Evolutionary conservation across 148 eudicot species (phyloP).

Genomic region (Spergularia marina): DNA sequence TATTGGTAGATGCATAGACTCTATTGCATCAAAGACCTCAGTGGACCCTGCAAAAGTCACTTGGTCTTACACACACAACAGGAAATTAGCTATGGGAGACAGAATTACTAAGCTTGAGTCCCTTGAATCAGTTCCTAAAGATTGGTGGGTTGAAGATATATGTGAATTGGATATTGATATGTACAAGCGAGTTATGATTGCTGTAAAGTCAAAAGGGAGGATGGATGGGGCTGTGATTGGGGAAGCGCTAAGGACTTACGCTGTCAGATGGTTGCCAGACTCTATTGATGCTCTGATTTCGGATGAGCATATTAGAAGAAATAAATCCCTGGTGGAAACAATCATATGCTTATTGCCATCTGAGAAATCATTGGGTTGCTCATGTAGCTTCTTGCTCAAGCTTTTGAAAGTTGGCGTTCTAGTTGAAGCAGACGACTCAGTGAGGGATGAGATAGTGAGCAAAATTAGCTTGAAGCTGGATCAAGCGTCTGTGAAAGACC

Average conservation of each 20-base stretch:
- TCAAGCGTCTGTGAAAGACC: slow-evolving; percentile 69
- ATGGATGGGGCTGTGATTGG: slow-evolving; percentile 68
- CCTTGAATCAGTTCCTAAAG: slow-evolving; percentile 58
- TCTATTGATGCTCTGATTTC: slow-evolving; percentile 59
- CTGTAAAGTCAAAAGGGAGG: slow-evolving; percentile 68
- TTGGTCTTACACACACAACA: slow-evolving; percentile 79
- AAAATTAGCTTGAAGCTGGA: slow-evolving; percentile 57
- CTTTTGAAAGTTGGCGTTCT: slow-evolving; percentile 65
- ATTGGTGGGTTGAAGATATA: slow-evolving; percentile 96
- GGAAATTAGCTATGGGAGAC: slow-evolving; percentile 50
- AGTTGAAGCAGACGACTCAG: slow-evolving; percentile 53
- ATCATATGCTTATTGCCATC: slow-evolving; percentile 67
- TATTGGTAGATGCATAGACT: slow-evolving; percentile 64
- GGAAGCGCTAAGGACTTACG: slow-evolving; percentile 67
- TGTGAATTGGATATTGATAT: slow-evolving; percentile 74
- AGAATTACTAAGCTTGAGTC: slow-evolving; percentile 41
- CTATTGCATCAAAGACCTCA: slow-evolving; percentile 74
- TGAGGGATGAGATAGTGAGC: slow-evolving; percentile 54
- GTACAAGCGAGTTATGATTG: slow-evolving; percentile 66
- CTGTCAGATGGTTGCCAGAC: slow-evolving; percentile 80
- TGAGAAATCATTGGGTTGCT: slow-evolving; percentile 51
- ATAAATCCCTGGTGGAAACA: slow-evolving; percentile 64
- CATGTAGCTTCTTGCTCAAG: slow-evolving; percentile 87
- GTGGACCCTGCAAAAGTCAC: slow-evolving; percentile 59
- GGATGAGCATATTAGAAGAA: slow-evolving; percentile 50